Evolutionary conservation across 768 basidiomycete species (phyloP).

Genomic region (Guyanaporus albipodus): DNA sequence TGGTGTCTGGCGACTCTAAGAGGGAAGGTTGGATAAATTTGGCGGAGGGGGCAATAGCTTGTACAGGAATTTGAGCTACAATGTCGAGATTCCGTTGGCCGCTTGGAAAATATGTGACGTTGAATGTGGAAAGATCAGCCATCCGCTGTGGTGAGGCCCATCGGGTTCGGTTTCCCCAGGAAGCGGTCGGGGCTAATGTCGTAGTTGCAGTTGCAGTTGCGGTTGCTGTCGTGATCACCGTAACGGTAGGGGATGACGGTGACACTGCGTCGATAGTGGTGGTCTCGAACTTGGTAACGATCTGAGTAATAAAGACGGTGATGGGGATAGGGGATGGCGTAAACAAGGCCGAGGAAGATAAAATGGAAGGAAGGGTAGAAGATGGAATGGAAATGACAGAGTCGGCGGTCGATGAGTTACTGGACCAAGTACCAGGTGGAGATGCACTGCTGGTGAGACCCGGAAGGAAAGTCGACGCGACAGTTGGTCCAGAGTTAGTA

Average conservation of each 20-base stretch:
- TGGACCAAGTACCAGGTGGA: background rate
- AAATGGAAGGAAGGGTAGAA: background rate
- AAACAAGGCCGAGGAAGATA: background rate
- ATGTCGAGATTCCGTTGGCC: conserved; percentile 54
- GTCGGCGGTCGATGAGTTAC: background rate
- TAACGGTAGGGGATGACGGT: conserved; percentile 5
- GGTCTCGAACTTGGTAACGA: conserved; percentile 8
- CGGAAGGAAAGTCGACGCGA: background rate
- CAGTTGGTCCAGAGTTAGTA: background rate
- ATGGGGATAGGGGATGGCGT: background rate
- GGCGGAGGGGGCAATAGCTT: conserved; percentile 26
- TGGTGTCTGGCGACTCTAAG: conserved; percentile 18
- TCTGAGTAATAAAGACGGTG: conserved; percentile 9
- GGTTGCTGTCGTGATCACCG: conserved; percentile 4
- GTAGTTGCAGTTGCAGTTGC: background rate
- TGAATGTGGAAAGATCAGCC: conserved; percentile 58
- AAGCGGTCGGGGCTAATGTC: background rate
- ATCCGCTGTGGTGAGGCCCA: conserved; percentile 55
- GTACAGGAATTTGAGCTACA: conserved; percentile 44
- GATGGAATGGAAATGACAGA: background rate
- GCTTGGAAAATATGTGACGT: conserved; percentile 51
- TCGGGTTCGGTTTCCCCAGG: conserved; percentile 20
- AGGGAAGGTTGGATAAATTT: conserved; percentile 9
- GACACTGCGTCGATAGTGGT: conserved; percentile 2
- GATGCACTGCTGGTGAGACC: background rate